Base-by-base conservation (phyloP, 1,284 basidiomycete species). In the Cutaneotrichosporon spelunceum region DNA sequence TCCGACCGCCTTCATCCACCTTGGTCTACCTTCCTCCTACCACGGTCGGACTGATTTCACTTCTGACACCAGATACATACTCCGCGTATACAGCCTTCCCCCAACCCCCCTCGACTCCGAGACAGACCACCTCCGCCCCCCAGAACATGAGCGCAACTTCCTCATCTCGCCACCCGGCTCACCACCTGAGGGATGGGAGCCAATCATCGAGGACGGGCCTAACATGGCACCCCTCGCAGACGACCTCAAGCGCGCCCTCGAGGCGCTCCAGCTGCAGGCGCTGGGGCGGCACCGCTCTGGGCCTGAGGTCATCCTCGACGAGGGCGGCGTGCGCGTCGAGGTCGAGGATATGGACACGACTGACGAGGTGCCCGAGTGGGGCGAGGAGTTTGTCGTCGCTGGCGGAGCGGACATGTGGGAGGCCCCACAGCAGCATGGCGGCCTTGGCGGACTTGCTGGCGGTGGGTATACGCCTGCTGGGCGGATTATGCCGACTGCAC, bases 141-240 rank as follows among this genome's bases (percentile, higher is more conserved):
- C 95, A 0, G 81, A 83, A 0, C 73, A 87, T 42, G 89, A 92
- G 70, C 91, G 91, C 80, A 98, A 99, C 80, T 98, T 98, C 80
- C 84, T 99, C 57, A 95, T 99, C 69, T 97, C 93, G 0, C 95
- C 95, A 0, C 96, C 96, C 1, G 96, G 95, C n/a, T 94, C 91
- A 0, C 95, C 96, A 0, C 95, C 95, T 0, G 88, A 96, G 2
- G 95, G 95, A 1, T 99, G 95, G 95, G 93, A 96, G 73, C 92
- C 86, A 30, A 86, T 93, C 63, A 81, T 82, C 48, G 96, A 99
- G 79, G 93, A 95, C 23, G 91, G 92, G 7, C 95, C 96, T 0
- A 99, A 99, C 74, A 77, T 82, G 7, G 81, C 86, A 5, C 89
- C 94, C 5, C 84, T 98, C 34, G 95, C 95, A 0, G 87, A 91